Conservation (phyloP, 106 monocot genomes). For the Ottelia alismoides region DNA sequence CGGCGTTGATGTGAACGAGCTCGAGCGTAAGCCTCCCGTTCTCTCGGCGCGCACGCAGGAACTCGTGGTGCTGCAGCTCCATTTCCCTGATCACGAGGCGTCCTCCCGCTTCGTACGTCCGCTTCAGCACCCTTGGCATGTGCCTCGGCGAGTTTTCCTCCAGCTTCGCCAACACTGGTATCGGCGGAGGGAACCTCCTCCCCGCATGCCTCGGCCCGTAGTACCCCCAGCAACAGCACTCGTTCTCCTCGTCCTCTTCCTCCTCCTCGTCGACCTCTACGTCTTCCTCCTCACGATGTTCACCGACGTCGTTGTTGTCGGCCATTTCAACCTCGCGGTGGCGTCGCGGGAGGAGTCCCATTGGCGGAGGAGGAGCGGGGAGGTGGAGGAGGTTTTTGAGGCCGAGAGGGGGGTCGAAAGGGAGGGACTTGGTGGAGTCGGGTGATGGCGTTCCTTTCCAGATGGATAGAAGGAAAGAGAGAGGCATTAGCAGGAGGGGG, state of each 20-base stretch:
- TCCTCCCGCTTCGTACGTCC: constrained; percentile 34
- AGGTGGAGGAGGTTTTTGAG: background rate
- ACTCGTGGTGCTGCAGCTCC: constrained; percentile 17
- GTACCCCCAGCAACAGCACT: constrained; percentile 25
- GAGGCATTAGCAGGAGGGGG: background rate
- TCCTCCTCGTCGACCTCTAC: constrained; percentile 2
- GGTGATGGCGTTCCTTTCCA: background rate
- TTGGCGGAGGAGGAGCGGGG: background rate
- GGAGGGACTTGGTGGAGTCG: background rate
- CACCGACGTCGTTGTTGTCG: too few species aligned
- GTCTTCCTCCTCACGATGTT: too few species aligned
- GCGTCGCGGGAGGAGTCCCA: background rate
- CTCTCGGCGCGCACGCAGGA: constrained; percentile 15
- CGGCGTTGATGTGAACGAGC: constrained; percentile 10
- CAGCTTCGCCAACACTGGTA: constrained; percentile 23
- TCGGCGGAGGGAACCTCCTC: constrained; percentile 33
- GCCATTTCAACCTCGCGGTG: background rate
- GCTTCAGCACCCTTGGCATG: constrained; percentile 18
- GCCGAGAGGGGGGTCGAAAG: background rate
- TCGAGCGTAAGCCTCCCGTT: constrained; percentile 32
- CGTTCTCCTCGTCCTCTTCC: constrained; percentile 6
- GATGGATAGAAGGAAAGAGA: background rate
- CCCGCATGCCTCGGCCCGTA: constrained; percentile 16
- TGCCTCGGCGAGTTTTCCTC: constrained; percentile 9
- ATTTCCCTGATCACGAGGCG: constrained; percentile 31